These are phyloP conservation scores for Aspergillus sp. DNA, from an alignment of 2,329 filamentous ascomycete genomes.

Conservation along the genomic window DNA sequence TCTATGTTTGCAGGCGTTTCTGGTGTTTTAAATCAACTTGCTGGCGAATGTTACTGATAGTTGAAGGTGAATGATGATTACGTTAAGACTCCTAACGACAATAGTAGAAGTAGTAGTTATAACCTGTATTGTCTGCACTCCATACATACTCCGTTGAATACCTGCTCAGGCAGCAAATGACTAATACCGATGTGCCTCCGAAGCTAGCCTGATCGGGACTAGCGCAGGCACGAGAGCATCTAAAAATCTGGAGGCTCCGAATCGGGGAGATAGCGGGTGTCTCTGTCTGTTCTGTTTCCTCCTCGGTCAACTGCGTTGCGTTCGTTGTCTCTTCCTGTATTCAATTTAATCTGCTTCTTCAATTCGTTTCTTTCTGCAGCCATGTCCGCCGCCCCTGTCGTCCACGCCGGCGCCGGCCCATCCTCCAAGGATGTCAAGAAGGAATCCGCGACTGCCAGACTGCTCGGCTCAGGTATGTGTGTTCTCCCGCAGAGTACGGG, in stretches of 20 bases:
- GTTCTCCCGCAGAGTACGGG: conserved; percentile 1
- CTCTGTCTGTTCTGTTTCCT: background rate
- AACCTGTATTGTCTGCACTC: too few species aligned
- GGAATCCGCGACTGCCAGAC: conserved; percentile 79
- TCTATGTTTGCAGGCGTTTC: too few species aligned
- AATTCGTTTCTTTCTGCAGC: conserved; percentile 7
- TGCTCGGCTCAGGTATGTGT: conserved; percentile 76
- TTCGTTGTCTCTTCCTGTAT: conserved; percentile 1
- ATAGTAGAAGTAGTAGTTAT: too few species aligned
- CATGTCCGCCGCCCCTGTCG: conserved; percentile 51
- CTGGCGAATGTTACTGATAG: too few species aligned
- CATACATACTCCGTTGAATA: background rate
- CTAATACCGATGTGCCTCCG: background rate
- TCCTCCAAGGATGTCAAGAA: conserved; percentile 59
- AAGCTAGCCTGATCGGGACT: conserved; percentile 1
- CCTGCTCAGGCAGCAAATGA: background rate
- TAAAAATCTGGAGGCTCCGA: conserved; percentile 1
- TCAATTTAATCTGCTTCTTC: background rate
- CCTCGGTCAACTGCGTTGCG: background rate
- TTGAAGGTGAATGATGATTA: too few species aligned
- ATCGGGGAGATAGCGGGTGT: background rate
- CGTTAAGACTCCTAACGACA: too few species aligned
- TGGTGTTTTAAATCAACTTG: too few species aligned
- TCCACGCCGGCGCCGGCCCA: conserved; percentile 28
- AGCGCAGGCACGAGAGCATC: background rate